phyloP scores from a whole-genome alignment of 495 filamentous ascomycete genomes.

The Penicillium malachiteum region DNA sequence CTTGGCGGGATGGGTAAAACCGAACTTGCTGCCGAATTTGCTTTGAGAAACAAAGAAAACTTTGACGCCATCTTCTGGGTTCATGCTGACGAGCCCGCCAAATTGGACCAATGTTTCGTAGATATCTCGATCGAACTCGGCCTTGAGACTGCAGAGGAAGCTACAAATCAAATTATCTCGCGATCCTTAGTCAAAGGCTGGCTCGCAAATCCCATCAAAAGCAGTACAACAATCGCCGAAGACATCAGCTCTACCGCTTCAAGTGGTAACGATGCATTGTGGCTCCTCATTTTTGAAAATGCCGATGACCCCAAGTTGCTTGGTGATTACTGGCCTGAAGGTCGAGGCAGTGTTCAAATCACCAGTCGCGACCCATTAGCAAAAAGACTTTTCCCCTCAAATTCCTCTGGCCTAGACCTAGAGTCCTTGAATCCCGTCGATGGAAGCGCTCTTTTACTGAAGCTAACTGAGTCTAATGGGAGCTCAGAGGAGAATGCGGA shows the following conservation, averaged over 20 bases:
- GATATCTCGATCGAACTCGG: conserved; percentile 31
- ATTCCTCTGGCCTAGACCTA: conserved; percentile 12
- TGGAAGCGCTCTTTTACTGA: conserved; percentile 13
- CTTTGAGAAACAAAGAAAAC: conserved; percentile 15
- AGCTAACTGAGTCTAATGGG: conserved; percentile 9
- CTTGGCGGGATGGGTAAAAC: conserved; percentile 45
- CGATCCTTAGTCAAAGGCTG: conserved; percentile 28
- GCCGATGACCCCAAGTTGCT: conserved; percentile 32
- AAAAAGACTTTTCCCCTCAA: conserved; percentile 12
- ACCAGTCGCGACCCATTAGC: conserved; percentile 35
- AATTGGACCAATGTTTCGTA: conserved; percentile 29
- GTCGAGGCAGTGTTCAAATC: conserved; percentile 34
- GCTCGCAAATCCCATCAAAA: conserved; percentile 28
- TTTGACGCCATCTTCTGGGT: conserved; percentile 48
- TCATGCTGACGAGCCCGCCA: conserved; percentile 30
- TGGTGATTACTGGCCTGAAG: conserved; percentile 33
- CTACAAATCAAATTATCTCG: conserved; percentile 24
- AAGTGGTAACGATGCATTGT: conserved; percentile 21
- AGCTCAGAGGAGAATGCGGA: conserved; percentile 8
- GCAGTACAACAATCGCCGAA: conserved; percentile 10
- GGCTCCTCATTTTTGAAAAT: conserved; percentile 44
- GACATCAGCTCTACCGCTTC: conserved; percentile 5
- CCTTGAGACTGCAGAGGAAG: conserved; percentile 29
- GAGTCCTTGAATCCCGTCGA: conserved; percentile 17
- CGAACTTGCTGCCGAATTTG: conserved; percentile 35